Conservation (phyloP, 306 rosid genomes). For the Trifolium pratense region DNA sequence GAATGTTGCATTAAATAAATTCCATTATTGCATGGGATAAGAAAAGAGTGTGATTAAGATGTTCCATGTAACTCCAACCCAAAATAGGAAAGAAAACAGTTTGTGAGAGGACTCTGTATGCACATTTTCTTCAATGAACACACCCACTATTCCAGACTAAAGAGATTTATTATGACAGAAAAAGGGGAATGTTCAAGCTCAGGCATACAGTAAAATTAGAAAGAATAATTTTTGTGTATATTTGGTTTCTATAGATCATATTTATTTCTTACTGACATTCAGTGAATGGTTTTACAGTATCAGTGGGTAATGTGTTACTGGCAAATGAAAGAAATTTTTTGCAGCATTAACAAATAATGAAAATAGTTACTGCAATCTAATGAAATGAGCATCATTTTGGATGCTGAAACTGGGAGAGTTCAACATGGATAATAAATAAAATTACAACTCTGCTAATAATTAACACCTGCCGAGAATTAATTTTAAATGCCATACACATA, state of each 20-base stretch:
- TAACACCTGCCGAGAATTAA: not conserved
- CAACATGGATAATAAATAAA: not conserved
- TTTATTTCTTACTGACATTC: not conserved
- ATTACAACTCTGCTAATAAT: not conserved
- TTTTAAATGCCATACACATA: conserved; percentile 9
- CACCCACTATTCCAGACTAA: too few relatives aligned
- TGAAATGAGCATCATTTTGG: conserved; percentile 17
- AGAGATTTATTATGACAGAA: too few relatives aligned
- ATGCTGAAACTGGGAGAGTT: not conserved
- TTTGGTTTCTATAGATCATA: not conserved
- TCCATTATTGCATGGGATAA: too few relatives aligned
- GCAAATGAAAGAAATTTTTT: conserved; percentile 5
- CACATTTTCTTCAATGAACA: too few relatives aligned
- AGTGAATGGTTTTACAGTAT: not conserved
- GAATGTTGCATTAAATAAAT: too few relatives aligned
- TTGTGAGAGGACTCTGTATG: too few relatives aligned
- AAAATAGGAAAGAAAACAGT: too few relatives aligned
- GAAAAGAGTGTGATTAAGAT: too few relatives aligned
- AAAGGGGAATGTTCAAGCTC: too few relatives aligned
- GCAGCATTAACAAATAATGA: not conserved
- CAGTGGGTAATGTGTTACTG: not conserved
- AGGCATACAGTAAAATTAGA: not conserved
- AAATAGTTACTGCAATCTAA: conserved; percentile 25
- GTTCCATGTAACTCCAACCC: too few relatives aligned
- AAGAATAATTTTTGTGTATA: not conserved